Conservation (phyloP, 1,139 yeast species). For the Pneumocystis sp. region DNA sequence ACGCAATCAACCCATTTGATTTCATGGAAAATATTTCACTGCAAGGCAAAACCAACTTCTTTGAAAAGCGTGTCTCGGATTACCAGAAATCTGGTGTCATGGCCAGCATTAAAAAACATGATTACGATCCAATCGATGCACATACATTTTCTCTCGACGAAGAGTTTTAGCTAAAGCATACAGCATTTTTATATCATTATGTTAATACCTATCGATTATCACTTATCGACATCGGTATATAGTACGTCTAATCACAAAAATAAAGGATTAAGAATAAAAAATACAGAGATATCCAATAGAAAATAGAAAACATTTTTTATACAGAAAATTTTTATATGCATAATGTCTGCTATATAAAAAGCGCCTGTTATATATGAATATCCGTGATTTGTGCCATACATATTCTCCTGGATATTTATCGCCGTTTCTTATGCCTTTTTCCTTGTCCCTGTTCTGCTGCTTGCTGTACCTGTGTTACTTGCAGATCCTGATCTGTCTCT, state of each 20-base stretch:
- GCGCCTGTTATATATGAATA: neutral
- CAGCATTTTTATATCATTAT: too few species aligned
- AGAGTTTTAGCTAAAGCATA: slow-evolving; percentile 25
- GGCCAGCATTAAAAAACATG: slow-evolving; percentile 38
- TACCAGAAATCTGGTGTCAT: slow-evolving; percentile 99
- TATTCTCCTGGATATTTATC: neutral
- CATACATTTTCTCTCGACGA: slow-evolving; percentile 29
- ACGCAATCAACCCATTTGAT: slow-evolving; percentile 87
- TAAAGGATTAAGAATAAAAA: neutral
- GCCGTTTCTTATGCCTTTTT: neutral
- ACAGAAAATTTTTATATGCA: neutral
- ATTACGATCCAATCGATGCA: slow-evolving; percentile 23
- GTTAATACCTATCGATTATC: neutral
- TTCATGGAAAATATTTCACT: slow-evolving; percentile 96
- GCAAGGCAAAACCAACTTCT: slow-evolving; percentile 97
- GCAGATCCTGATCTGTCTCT: neutral
- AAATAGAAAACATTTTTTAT: neutral
- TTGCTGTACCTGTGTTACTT: neutral
- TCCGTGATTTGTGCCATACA: neutral
- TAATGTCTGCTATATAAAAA: too few species aligned
- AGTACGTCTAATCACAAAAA: neutral
- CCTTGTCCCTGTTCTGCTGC: neutral
- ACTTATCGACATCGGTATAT: neutral
- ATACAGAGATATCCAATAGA: neutral
- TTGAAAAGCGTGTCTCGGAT: slow-evolving; percentile 96